Conservation (phyloP, 2,329 filamentous ascomycete genomes). For the Chalara sp. region DNA sequence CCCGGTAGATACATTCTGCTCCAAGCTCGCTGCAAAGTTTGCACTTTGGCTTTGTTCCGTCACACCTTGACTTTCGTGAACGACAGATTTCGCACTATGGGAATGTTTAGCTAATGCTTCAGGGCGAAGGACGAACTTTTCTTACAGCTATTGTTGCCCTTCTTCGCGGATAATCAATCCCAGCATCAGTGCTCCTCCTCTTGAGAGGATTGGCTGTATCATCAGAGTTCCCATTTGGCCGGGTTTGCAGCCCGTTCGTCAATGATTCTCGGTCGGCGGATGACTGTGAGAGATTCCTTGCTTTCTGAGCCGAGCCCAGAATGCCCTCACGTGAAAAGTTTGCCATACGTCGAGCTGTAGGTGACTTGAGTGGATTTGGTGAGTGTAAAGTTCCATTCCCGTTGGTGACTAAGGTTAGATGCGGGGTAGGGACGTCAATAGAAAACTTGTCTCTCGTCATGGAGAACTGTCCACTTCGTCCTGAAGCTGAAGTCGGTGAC, state of each 20-base stretch:
- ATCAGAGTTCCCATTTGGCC: slow-evolving; percentile 31
- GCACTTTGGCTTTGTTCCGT: slow-evolving; percentile 75
- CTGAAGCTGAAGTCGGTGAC: slow-evolving; percentile 22
- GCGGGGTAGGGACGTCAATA: slow-evolving; percentile 22
- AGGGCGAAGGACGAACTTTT: slow-evolving; percentile 13
- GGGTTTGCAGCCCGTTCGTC: slow-evolving; percentile 35
- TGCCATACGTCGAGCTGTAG: slow-evolving; percentile 37
- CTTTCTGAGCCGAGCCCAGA: slow-evolving; percentile 45
- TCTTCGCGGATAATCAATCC: slow-evolving; percentile 56
- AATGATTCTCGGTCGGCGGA: slow-evolving; percentile 36
- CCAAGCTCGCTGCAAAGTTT: slow-evolving; percentile 77
- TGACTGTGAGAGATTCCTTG: slow-evolving; percentile 48
- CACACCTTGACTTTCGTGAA: slow-evolving; percentile 72
- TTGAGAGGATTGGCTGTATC: slow-evolving; percentile 53
- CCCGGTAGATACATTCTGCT: slow-evolving; percentile 77
- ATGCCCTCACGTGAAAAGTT: slow-evolving; percentile 50
- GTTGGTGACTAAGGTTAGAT: slow-evolving; percentile 18
- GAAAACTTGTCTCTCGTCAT: slow-evolving; percentile 25
- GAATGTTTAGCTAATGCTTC: slow-evolving; percentile 11
- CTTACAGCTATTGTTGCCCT: slow-evolving; percentile 61
- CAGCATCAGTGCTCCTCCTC: slow-evolving; percentile 54
- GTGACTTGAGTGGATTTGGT: slow-evolving; percentile 41
- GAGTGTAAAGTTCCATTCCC: slow-evolving; percentile 11
- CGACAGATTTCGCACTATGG: slow-evolving; percentile 72
- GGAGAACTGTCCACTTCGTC: slow-evolving; percentile 20